These are phyloP conservation scores for Colletotrichum sp. DNA, from an alignment of 2,329 filamentous ascomycete species.

Conservation along the genomic window DNA sequence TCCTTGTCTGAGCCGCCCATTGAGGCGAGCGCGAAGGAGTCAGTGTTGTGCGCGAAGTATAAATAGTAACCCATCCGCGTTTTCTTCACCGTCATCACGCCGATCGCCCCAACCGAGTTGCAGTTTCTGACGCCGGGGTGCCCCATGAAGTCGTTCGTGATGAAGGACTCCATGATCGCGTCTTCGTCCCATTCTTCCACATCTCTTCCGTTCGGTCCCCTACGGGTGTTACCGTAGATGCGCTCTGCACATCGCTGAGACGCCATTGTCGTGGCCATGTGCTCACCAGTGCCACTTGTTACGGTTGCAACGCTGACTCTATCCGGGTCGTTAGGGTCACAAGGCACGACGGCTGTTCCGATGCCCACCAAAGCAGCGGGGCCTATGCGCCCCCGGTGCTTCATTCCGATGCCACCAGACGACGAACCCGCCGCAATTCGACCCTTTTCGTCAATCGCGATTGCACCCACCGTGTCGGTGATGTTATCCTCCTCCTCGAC, in stretches of 20 bases:
- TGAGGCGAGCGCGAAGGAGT: conserved; percentile 83
- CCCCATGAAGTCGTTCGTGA: conserved; percentile 88
- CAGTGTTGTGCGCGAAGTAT: conserved; percentile 96
- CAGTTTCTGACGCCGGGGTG: conserved; percentile 85
- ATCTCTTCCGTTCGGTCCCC: conserved; percentile 63
- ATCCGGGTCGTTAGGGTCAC: conserved; percentile 71
- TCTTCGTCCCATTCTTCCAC: conserved; percentile 77
- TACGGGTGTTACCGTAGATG: conserved; percentile 73
- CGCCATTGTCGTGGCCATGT: conserved; percentile 96
- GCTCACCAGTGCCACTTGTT: conserved; percentile 94
- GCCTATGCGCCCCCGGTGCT: conserved; percentile 88
- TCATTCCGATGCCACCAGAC: conserved; percentile 98
- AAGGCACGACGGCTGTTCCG: conserved; percentile 87
- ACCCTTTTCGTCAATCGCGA: conserved; percentile 85
- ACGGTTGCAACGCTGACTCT: conserved; percentile 78
- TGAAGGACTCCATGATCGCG: conserved; percentile 74
- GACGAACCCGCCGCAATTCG: conserved; percentile 94
- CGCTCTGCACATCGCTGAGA: conserved; percentile 86
- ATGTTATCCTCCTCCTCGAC: conserved; percentile 63
- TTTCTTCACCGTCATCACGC: conserved; percentile 90
- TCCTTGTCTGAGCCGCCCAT: conserved; percentile 80
- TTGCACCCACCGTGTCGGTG: conserved; percentile 94
- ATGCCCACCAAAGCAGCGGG: conserved; percentile 93
- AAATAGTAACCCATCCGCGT: conserved; percentile 76
- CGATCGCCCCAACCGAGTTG: conserved; percentile 85